Evolutionary conservation across 106 monocot genomes (phyloP).

Genomic region (Dendrobium huoshanense): DNA sequence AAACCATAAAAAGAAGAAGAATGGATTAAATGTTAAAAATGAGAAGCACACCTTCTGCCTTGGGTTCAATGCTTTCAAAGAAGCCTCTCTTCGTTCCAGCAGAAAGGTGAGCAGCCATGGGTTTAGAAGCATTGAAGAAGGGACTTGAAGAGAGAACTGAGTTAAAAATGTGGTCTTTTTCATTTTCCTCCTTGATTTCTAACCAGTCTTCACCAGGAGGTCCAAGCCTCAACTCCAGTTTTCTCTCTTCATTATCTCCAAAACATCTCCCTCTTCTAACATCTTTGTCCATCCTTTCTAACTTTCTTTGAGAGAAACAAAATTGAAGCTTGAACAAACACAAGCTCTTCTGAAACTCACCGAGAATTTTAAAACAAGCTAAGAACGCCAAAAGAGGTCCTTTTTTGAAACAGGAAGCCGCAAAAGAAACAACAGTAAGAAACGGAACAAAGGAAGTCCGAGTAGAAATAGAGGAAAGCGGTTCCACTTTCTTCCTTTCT

Average conservation of each 20-base stretch:
- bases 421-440: not conserved
- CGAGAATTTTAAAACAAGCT: not conserved
- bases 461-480: not conserved
- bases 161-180: not conserved
- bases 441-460: not conserved
- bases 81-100: conserved; percentile 31
- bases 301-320: not conserved
- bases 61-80: conserved; percentile 16
- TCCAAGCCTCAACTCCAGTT: conserved; percentile 75
- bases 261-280: conserved; percentile 6
- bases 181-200: not conserved
- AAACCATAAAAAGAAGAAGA: not conserved
- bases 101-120: not conserved
- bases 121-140: conserved; percentile 17
- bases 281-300: not conserved
- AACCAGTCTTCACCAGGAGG: conserved; percentile 54
- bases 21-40: not conserved
- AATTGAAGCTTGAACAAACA: not conserved
- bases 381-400: not conserved
- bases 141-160: conserved; percentile 15
- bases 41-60: conserved; percentile 14
- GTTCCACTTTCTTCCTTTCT: not conserved
- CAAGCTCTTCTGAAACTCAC: not conserved
- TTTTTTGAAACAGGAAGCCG: not conserved
- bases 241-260: conserved; percentile 37